A percentile compares a stretch with the other conserved stretches of the same genome.
These are phyloP conservation scores for Chrysanthemum seticuspe DNA, from an alignment of 129 eudicot species.

Conservation along the genomic window DNA sequence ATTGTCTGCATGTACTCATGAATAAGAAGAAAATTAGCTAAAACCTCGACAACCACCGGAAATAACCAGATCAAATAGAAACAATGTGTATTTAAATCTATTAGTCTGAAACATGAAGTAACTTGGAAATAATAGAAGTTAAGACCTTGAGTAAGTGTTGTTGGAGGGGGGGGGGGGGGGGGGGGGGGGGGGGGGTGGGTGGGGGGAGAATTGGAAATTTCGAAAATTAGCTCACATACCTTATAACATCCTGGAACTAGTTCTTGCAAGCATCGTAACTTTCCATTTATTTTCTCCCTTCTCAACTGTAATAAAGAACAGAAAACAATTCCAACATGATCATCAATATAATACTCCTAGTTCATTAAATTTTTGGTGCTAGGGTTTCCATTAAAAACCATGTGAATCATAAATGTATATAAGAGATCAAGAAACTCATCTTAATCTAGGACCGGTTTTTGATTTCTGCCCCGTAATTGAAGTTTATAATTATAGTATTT, in stretches of 20 bases:
- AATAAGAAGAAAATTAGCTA: conserved; percentile 4
- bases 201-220: no score
- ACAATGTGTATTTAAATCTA: not conserved
- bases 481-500: no score
- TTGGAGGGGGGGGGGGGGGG: no score
- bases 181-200: not conserved
- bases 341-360: not conserved
- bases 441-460: no score
- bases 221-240: conserved; percentile 33
- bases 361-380: not conserved
- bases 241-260: conserved; percentile 96
- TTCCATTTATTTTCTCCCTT: conserved; percentile 85
- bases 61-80: not conserved
- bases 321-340: not conserved
- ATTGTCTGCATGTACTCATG: conserved; percentile 54
- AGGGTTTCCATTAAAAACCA: not conserved
- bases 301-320: conserved; percentile 42
- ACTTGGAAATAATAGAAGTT: not conserved
- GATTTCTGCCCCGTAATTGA: no score
- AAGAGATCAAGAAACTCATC: no score
- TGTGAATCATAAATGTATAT: no score
- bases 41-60: not conserved
- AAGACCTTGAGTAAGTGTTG: no score
- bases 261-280: conserved; percentile 76
- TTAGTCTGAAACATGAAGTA: not conserved